Base-by-base conservation (phyloP, 257 asterid species). In the Solanum etuberosum region DNA sequence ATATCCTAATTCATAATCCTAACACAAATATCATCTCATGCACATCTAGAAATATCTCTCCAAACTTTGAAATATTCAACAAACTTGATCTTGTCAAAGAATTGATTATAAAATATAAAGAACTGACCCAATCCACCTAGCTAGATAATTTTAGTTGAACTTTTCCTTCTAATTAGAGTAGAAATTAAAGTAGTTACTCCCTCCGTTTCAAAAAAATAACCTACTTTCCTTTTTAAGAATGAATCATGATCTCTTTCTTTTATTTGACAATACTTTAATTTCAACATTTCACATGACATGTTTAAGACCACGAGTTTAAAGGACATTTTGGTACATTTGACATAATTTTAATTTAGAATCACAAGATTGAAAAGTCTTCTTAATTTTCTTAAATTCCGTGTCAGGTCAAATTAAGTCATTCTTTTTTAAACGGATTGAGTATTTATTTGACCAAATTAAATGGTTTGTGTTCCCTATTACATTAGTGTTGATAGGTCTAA, bases 401-500 rank as follows among this genome's bases (percentile, higher is more conserved):
- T 51, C 9, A 51, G 16, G 6, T 16, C 2, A 51, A 51, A 51
- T 16, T 51, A 5, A 2, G 1, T 20, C 25, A 20, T 54, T 54
- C 4, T 8, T 51, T 51, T 15, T 7, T 6, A 54, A 57, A 57
- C 12, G 6, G 5, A 57, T 7, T 1, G 25, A 57, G 2, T 2
- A 74, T 38, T n/a, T 9, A 3, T 43, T 78, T 78, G 84, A 78
- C 65, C 40, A 43, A 78, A 73, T 35, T 9, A 73, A 73, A 78
- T 78, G 84, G 25, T 23, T 43, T 18, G 29, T 46, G 27, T 80
- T 46, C 11, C 16, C 29, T 18, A 57, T 57, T 4, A 2, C 67
- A 46, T 42, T 40, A 67, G 32, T 80, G 68, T 80, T 46, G 68
- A 80, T 80, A 29, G 84, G 11, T 80, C 84, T 29, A 29, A 80